Conservation (phyloP, 768 basidiomycete species). For the Lentinula detonsa region DNA sequence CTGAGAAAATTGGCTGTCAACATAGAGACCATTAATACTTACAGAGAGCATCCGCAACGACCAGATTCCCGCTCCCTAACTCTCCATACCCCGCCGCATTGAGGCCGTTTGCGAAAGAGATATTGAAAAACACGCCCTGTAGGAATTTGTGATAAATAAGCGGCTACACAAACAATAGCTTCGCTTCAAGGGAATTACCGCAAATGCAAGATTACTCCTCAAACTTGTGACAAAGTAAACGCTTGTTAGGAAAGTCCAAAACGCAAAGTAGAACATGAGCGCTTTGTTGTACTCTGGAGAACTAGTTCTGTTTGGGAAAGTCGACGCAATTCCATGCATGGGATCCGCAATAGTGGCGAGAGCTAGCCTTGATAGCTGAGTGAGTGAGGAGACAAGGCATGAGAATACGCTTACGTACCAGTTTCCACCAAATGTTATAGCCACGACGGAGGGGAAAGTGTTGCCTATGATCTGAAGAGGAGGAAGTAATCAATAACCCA, state of each 20-base stretch:
- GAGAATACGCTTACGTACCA: conserved; percentile 7
- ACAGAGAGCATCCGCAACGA: background rate
- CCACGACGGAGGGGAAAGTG: conserved; percentile 15
- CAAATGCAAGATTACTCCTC: background rate
- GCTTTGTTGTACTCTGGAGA: conserved; percentile 8
- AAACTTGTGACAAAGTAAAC: conserved; percentile 1
- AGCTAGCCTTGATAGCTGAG: conserved; percentile 8
- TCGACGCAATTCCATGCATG: conserved; percentile 10
- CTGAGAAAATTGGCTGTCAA: background rate
- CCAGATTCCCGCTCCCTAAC: background rate
- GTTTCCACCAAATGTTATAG: conserved; percentile 13
- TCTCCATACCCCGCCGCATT: background rate
- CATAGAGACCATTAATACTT: background rate
- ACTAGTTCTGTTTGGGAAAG: conserved; percentile 12
- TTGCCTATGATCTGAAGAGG: conserved; percentile 13
- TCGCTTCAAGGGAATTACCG: background rate
- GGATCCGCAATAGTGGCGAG: conserved; percentile 12
- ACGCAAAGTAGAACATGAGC: conserved; percentile 5
- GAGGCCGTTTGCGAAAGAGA: background rate
- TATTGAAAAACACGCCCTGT: conserved; percentile 3
- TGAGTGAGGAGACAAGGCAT: background rate
- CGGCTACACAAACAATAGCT: background rate
- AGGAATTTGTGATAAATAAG: background rate
- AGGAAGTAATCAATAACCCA: background rate
- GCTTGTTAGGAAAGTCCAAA: background rate